Evolutionary conservation across 2,329 filamentous ascomycete species (phyloP).

Genomic region (Aspergillus fumigatiaffinis): DNA sequence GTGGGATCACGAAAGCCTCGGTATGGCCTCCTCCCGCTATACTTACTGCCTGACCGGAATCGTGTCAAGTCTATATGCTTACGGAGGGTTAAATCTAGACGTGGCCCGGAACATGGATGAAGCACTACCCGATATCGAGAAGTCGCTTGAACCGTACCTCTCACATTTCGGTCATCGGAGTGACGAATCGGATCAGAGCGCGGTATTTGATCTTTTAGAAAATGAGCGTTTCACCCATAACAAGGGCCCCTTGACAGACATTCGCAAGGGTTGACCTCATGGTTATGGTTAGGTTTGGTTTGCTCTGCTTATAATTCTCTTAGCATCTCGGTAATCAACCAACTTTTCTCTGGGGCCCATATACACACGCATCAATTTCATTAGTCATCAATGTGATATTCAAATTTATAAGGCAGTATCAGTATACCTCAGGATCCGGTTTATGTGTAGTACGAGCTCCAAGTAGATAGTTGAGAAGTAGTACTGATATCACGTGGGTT

Average conservation of each 20-base stretch:
- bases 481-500: background rate
- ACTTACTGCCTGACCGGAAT: background rate
- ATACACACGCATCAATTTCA: too few relatives aligned
- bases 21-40: constrained; percentile 42
- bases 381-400: too few relatives aligned
- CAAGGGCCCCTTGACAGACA: constrained; percentile 32
- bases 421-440: too few relatives aligned
- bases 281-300: too few relatives aligned
- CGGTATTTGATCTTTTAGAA: constrained; percentile 33
- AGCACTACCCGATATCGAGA: constrained; percentile 34
- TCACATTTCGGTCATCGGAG: constrained; percentile 40
- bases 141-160: constrained; percentile 38
- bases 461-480: too few relatives aligned
- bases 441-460: too few relatives aligned
- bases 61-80: constrained; percentile 3
- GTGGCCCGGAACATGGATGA: constrained; percentile 40
- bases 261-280: constrained; percentile 22
- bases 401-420: too few relatives aligned
- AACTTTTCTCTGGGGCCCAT: too few relatives aligned
- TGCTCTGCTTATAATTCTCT: background rate
- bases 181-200: constrained; percentile 23
- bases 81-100: constrained; percentile 27
- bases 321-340: too few relatives aligned
- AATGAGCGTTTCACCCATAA: constrained; percentile 35
- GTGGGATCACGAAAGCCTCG: constrained; percentile 76